Base-by-base conservation (phyloP, 2,329 filamentous ascomycete species). In the Leptographium radiaticola region DNA sequence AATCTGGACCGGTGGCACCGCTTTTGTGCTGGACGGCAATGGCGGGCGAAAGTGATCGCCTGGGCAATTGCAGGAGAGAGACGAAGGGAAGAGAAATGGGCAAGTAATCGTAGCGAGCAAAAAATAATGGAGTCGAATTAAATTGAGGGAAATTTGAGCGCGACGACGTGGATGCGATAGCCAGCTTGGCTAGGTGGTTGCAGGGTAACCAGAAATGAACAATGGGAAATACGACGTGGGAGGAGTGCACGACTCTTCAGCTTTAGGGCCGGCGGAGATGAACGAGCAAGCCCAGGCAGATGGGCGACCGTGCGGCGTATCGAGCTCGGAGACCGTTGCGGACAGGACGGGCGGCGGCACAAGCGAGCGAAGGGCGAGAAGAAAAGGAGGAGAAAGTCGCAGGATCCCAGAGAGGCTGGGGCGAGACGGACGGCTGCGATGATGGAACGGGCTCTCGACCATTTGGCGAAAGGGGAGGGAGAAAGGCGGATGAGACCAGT, bases 41-140 rank as follows among this genome's bases (percentile, higher is more conserved):
- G n/a, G 46, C 31, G 16, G 46, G 33, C 33, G 30, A 47, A 46
- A 10, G 15, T 18, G 16, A 7, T 18, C 31, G 18, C 12, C 34
- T 13, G 46, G n/a, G 33, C 13, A 31, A 13, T 20, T 15, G 45
- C 30, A 49, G 38, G 31, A 34, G n/a, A 18, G 33, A 36, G 15
- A 49, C 10, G 46, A 33, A 18, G 12, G 31, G 36, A 16, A 44
- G 33, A 49, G 39, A 67, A 66, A 68, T 71, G 30, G 34, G 33
- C n/a, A 52, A 5, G 49, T 16, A 40, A 6, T 4, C 38, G 34
- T 20, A 16, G 7, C 40, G 16, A 44, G 18, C 2, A 39, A 30
- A 34, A 15, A 49, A 33, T 34, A 49, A 42, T 49, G 48, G 48
- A 49, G 48, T 20, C 48, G 36, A 36, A 54, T 20, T 47, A 52